Evolutionary conservation across 2,329 filamentous ascomycete genomes (phyloP), one percentile per base, ranked within the genome.

Genomic region (Aspergillus calidoustus): DNA sequence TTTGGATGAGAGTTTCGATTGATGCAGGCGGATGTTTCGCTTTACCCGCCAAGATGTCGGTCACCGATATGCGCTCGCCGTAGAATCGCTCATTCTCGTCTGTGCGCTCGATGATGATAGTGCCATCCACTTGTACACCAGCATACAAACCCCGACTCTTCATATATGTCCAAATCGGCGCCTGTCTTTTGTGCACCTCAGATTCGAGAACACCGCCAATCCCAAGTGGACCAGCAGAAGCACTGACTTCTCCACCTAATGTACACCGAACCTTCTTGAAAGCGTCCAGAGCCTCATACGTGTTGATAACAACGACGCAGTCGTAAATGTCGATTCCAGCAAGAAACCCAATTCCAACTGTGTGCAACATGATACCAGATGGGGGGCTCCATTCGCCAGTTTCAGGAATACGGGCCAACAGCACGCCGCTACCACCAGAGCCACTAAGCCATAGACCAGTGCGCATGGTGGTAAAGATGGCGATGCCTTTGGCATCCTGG

Each of bases 321-420:
- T 98, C 94, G 81, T 97, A 98, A 34, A 97, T 93, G 74, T 98
- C 94, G 46, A 97, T 90, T 2, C 93, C 94, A 6, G 93, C 89
- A 57, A 97, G 86, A 72, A 98, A 97, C 41, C 93, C 94, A 38
- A 97, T 84, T 0, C 91, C 92, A 1, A 92, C 87, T 0, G 94
- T 97, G 74, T 98, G 94, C 51, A 97, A 84, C 80, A 97, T 86
- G 67, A 98, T 93, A 52, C 91, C 93, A 0, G 92, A 96, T 0
- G 94, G 94, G 8, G 93, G 91, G 66, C 92, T 95, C 93, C 93
- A 97, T 66, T 89, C 89, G 7, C 93, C 93, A 68, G 96, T 93
- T 25, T 90, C 89, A 71, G 78, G 76, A 31, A 91, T 91, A 68
- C 92, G 87, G 19, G 89, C 93, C 62, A 97, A 87, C 44, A 98